Evolutionary conservation across 345 rosid genomes (phyloP), one percentile per base, ranked within the genome.

Genomic region (Abelmoschus esculentus): DNA sequence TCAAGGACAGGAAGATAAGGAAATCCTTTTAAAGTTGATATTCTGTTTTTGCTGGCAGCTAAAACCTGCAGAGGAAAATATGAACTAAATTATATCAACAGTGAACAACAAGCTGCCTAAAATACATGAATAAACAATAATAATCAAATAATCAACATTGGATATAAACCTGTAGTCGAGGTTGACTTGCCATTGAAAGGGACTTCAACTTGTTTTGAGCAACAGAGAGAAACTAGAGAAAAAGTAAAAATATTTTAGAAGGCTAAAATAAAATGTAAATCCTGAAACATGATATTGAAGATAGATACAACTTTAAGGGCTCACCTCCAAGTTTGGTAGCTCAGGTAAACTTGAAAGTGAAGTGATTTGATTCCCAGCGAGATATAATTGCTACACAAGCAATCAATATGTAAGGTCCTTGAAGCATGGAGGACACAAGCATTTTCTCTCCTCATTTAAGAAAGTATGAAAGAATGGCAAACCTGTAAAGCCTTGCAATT

Each of bases 41-140:
- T 91, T 84, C 76, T 91, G 82, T 93, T 93, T 86, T 88, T 93
- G 81, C 98, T 93, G 63, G 98, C 97, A 77, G 98, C 98, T 75
- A 93, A 82, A 53, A 93, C 98, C 98, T 93, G 81, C 22, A 5
- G 9, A 42, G 13, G 14, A 11, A 55, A 50, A 50, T 59, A 53
- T n/a, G 52, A 69, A 65, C 66, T 26, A 54, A 73, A 53, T 2
- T 26, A 49, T 12, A 72, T 59, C 15, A 71, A 74, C 22, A 31
- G 11, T n/a, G 38, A 9, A 32, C 14, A 29, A n/a, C 29, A 31
- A 66, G 9, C 15, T 22, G 59, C 68, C 53, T 22, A 71, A 72
- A 64, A 55, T 29, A 71, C 38, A 70, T 65, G 18, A 38, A 3
- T 28, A 55, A 62, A 69, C 67, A 68, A 72, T 32, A 64, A 36